Evolutionary conservation across 2,329 filamentous ascomycete genomes (phyloP).

Genomic region (Beauveria sp.): DNA sequence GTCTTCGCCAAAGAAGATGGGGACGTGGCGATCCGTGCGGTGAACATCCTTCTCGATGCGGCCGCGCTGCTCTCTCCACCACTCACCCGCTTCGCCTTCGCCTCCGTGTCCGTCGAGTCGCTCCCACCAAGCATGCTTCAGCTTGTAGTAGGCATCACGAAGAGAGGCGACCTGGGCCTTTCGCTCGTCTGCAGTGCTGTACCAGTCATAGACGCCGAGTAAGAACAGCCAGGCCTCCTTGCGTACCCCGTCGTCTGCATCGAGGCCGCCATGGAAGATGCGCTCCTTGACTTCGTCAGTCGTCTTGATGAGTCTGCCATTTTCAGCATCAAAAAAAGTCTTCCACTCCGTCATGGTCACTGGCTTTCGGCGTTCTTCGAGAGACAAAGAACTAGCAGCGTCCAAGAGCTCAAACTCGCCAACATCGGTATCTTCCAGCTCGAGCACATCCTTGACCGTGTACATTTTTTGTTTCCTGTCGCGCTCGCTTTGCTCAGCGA

Average conservation of each 20-base stretch:
- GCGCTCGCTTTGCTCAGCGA: conserved; percentile 90
- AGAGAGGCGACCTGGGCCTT: conserved; percentile 75
- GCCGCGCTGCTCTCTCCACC: conserved; percentile 91
- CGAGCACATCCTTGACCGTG: conserved; percentile 86
- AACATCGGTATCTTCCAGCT: conserved; percentile 89
- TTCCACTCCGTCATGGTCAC: conserved; percentile 84
- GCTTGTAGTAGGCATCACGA: conserved; percentile 84
- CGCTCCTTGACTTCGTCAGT: conserved; percentile 91
- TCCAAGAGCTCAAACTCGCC: conserved; percentile 95
- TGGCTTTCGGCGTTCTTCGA: conserved; percentile 69
- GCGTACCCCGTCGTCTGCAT: conserved; percentile 80
- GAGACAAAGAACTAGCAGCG: conserved; percentile 62
- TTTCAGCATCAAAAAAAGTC: conserved; percentile 72
- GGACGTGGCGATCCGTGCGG: conserved; percentile 86
- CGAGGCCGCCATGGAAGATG: conserved; percentile 90
- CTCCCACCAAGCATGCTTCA: conserved; percentile 97
- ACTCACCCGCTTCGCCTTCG: conserved; percentile 76
- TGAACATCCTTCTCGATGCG: conserved; percentile 99
- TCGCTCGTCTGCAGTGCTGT: conserved; percentile 79
- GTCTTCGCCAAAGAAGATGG: conserved; percentile 94
- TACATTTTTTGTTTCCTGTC: conserved; percentile 83
- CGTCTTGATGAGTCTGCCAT: conserved; percentile 70
- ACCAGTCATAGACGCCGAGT: conserved; percentile 87
- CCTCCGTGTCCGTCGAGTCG: conserved; percentile 75
- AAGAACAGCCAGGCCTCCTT: conserved; percentile 97